Evolutionary conservation across 106 monocot species (phyloP).

Genomic region (Dactylorhiza incarnata): DNA sequence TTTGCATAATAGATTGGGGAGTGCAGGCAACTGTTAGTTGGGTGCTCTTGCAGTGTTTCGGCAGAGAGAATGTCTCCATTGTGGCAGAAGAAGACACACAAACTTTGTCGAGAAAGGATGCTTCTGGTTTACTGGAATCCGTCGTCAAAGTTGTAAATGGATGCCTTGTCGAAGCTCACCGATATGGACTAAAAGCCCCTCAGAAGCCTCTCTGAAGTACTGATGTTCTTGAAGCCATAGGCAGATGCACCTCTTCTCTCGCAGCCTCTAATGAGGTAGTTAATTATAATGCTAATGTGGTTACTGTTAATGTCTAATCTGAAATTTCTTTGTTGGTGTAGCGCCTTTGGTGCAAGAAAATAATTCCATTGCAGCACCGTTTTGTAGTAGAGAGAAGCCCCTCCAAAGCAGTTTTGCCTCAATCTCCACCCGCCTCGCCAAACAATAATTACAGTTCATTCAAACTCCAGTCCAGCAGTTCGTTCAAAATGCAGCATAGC

Average conservation of each 20-base stretch:
- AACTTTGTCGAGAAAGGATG: constrained; percentile 35
- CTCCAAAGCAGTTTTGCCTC: too few relatives aligned
- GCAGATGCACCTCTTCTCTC: constrained; percentile 72
- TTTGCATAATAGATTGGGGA: constrained; percentile 64
- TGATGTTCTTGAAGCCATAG: constrained; percentile 68
- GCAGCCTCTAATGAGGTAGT: too few relatives aligned
- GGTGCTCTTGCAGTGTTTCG: constrained; percentile 62
- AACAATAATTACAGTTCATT: too few relatives aligned
- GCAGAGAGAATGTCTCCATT: constrained; percentile 55
- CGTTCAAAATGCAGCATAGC: too few relatives aligned
- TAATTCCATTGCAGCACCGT: too few relatives aligned
- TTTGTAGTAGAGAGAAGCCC: too few relatives aligned
- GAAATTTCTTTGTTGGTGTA: too few relatives aligned
- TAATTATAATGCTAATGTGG: too few relatives aligned
- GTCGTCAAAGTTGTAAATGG: constrained; percentile 57
- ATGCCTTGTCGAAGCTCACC: constrained; percentile 56
- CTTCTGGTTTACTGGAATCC: constrained; percentile 53
- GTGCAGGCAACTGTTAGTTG: constrained; percentile 88
- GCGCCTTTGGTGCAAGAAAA: too few relatives aligned
- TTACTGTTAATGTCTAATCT: too few relatives aligned
- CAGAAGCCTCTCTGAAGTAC: constrained; percentile 20
- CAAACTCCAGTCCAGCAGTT: too few relatives aligned
- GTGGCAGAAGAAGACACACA: constrained; percentile 81
- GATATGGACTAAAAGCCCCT: constrained; percentile 55
- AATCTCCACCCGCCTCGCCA: too few relatives aligned